Evolutionary conservation across 768 basidiomycete species (phyloP).

Genomic region (Calvatia gigantea): DNA sequence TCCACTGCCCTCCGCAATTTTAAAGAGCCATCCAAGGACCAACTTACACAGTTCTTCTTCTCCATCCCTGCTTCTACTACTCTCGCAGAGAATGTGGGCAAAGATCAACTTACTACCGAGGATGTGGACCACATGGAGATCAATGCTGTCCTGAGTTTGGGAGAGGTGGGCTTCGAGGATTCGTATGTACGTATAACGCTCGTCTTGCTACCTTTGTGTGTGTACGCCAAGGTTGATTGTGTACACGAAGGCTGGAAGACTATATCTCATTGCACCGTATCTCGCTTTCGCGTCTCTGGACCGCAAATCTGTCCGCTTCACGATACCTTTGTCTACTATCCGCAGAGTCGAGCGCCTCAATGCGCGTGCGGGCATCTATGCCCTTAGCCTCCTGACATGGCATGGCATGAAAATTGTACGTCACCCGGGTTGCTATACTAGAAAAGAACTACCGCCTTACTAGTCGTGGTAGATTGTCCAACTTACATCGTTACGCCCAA

Average conservation of each 20-base stretch:
- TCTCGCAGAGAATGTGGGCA: conserved; percentile 12
- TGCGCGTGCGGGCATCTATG: conserved; percentile 91
- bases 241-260: conserved; percentile 76
- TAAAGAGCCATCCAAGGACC: conserved; percentile 90
- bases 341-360: conserved; percentile 93
- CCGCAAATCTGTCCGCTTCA: conserved; percentile 87
- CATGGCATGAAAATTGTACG: conserved; percentile 90
- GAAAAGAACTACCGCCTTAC: conserved; percentile 7
- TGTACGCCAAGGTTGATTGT: background rate
- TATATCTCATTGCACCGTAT: conserved; percentile 86
- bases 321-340: conserved; percentile 88
- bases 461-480: conserved; percentile 68
- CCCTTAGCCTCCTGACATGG: conserved; percentile 92
- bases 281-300: conserved; percentile 89
- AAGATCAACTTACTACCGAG: conserved; percentile 26
- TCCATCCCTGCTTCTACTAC: conserved; percentile 56
- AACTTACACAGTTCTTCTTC: conserved; percentile 83
- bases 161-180: conserved; percentile 75
- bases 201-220: background rate
- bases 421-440: conserved; percentile 13
- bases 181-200: conserved; percentile 83
- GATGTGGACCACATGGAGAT: conserved; percentile 77
- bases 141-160: conserved; percentile 82
- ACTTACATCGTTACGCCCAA: conserved; percentile 88
- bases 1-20: conserved; percentile 87